Evolutionary conservation across 2,329 filamentous ascomycete species (phyloP).

Genomic region (Paecilomyces variotii): DNA sequence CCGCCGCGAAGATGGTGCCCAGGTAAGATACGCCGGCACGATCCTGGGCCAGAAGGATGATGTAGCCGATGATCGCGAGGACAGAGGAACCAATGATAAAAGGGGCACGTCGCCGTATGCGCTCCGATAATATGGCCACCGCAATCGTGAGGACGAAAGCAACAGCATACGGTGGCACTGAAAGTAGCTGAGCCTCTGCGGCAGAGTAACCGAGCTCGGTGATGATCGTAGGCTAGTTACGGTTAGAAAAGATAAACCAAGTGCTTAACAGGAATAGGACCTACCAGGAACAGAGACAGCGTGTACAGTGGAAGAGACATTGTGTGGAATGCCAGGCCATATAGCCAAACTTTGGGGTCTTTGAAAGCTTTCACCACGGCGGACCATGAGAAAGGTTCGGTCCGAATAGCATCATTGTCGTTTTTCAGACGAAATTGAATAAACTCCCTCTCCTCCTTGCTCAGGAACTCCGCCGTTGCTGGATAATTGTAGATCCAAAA

Average conservation of each 20-base stretch:
- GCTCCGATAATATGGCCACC: conserved; percentile 55
- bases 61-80: conserved; percentile 56
- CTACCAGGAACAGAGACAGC: conserved; percentile 28
- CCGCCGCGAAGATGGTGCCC: conserved; percentile 56
- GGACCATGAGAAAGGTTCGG: conserved; percentile 61
- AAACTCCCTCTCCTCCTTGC: conserved; percentile 46
- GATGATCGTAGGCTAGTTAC: conserved; percentile 33
- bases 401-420: conserved; percentile 61
- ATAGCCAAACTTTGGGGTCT: conserved; percentile 66
- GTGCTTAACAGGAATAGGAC: neutral
- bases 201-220: conserved; percentile 34
- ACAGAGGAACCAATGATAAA: conserved; percentile 54
- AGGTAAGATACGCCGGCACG: conserved; percentile 52
- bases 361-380: conserved; percentile 56
- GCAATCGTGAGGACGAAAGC: conserved; percentile 53
- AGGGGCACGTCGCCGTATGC: conserved; percentile 47
- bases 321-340: conserved; percentile 63
- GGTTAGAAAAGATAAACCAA: neutral
- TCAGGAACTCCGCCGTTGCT: conserved; percentile 33
- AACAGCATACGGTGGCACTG: conserved; percentile 57
- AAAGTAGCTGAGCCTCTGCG: conserved; percentile 45
- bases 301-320: conserved; percentile 54
- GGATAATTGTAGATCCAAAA: conserved; percentile 38
- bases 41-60: conserved; percentile 48
- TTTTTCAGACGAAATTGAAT: conserved; percentile 56